phyloP scores from a whole-genome alignment of 179 eudicot species.

The Carnegiea gigantea region DNA sequence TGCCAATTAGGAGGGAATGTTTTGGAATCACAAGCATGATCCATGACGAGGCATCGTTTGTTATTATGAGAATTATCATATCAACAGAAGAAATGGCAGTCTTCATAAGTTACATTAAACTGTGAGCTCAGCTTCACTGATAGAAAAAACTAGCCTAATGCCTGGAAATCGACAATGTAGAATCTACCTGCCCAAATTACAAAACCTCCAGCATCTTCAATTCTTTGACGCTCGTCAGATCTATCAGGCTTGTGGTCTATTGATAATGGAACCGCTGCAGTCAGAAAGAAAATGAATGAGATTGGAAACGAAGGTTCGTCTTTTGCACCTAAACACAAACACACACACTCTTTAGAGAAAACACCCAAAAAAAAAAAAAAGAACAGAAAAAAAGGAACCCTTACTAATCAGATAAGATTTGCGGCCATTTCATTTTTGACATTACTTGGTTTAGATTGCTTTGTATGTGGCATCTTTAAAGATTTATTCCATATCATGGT shows the following conservation, averaged over 20 bases:
- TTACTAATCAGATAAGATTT: background rate
- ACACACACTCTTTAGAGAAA: background rate
- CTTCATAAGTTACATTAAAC: background rate
- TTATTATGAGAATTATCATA: no score
- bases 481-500: background rate
- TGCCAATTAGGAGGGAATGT: background rate
- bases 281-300: conserved; percentile 15
- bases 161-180: background rate
- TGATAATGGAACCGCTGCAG: conserved; percentile 65
- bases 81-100: background rate
- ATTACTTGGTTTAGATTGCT: background rate
- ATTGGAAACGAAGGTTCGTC: background rate
- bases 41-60: background rate
- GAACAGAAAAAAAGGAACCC: background rate
- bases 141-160: background rate
- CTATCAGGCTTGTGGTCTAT: conserved; percentile 76
- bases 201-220: conserved; percentile 76
- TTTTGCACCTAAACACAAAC: background rate
- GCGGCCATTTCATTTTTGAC: background rate
- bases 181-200: conserved; percentile 69
- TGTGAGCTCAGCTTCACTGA: background rate
- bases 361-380: background rate
- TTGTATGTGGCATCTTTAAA: background rate
- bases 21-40: background rate
- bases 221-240: conserved; percentile 70